A percentile compares a stretch with the other conserved stretches of the same genome.
phyloP scores from a whole-genome alignment of 1,284 basidiomycete genomes.

The Vanrija sp. region DNA sequence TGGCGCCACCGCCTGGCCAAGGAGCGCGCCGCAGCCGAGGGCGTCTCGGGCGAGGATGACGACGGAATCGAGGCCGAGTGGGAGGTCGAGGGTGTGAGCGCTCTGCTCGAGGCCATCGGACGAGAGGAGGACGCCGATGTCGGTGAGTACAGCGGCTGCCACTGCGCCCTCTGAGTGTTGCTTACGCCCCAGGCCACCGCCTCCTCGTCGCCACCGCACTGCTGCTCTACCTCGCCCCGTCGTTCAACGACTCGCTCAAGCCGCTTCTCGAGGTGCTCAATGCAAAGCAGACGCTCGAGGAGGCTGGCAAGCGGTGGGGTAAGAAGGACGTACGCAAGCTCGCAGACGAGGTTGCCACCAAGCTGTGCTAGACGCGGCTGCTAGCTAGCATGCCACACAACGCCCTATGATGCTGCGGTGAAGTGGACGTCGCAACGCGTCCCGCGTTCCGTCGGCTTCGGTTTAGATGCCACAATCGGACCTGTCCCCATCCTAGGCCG shows the following conservation, averaged over 20 bases:
- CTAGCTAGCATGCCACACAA: too few relatives aligned
- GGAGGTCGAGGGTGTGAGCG: constrained; percentile 76
- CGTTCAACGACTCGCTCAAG: constrained; percentile 57
- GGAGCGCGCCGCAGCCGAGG: constrained; percentile 41
- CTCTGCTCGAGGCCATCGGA: constrained; percentile 67
- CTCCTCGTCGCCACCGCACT: constrained; percentile 70
- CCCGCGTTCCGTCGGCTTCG: too few relatives aligned
- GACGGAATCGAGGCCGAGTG: constrained; percentile 65
- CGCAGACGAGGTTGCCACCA: constrained; percentile 60
- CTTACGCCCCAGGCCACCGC: constrained; percentile 62
- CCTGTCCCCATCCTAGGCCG: too few relatives aligned
- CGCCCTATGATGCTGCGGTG: too few relatives aligned
- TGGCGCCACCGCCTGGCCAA: constrained; percentile 58
- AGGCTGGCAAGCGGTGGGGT: constrained; percentile 56
- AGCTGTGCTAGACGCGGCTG: constrained; percentile 23
- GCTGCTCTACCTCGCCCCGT: constrained; percentile 61
- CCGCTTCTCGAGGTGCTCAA: constrained; percentile 69
- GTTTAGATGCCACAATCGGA: too few relatives aligned
- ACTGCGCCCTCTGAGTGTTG: not conserved
- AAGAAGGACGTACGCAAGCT: constrained; percentile 58
- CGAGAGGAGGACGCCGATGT: constrained; percentile 72
- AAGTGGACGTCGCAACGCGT: too few relatives aligned
- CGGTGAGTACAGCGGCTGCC: constrained; percentile 54
- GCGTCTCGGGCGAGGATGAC: constrained; percentile 46
- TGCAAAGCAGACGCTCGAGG: constrained; percentile 55